These are phyloP conservation scores for Metschnikowia kunwiensis DNA, from an alignment of 805 yeast genomes.

Conservation along the genomic window DNA sequence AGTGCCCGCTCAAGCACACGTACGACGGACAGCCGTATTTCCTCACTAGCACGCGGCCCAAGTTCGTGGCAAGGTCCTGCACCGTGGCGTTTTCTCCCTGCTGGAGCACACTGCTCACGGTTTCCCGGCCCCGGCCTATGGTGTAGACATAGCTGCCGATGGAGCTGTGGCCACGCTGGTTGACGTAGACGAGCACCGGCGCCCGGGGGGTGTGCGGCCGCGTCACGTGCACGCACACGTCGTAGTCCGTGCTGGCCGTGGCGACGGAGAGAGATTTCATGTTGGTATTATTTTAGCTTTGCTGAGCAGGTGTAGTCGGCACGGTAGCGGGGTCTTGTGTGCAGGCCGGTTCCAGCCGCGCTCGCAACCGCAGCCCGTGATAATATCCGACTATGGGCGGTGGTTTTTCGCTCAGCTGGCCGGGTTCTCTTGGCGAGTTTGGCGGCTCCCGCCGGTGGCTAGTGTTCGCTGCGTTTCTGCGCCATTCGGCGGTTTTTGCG, in stretches of 20 bases:
- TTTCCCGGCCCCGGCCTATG: slow-evolving; percentile 26
- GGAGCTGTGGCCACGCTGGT: slow-evolving; percentile 22
- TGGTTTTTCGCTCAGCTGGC: too few species aligned
- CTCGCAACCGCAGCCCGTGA: too few species aligned
- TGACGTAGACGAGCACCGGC: slow-evolving; percentile 32
- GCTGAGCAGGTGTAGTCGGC: too few species aligned
- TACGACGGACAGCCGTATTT: slow-evolving; percentile 44
- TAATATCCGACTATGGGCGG: too few species aligned
- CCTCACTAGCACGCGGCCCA: slow-evolving; percentile 40
- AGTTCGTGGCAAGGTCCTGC: slow-evolving; percentile 42
- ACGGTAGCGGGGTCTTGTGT: too few species aligned
- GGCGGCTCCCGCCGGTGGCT: too few species aligned
- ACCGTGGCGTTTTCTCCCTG: slow-evolving; percentile 39
- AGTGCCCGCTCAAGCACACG: slow-evolving; percentile 42
- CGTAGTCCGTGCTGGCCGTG: slow-evolving; percentile 16
- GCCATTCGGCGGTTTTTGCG: too few species aligned
- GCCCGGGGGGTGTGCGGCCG: slow-evolving; percentile 12
- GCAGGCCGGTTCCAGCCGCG: too few species aligned
- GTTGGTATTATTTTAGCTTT: too few species aligned
- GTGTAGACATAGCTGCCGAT: slow-evolving; percentile 48
- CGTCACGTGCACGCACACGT: slow-evolving; percentile 12
- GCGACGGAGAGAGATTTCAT: slow-evolving; percentile 14
- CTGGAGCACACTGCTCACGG: slow-evolving; percentile 42
- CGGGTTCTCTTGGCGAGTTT: too few species aligned
- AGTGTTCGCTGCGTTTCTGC: too few species aligned